Evolutionary conservation across 345 rosid genomes (phyloP).

Genomic region (Pistacia vera): DNA sequence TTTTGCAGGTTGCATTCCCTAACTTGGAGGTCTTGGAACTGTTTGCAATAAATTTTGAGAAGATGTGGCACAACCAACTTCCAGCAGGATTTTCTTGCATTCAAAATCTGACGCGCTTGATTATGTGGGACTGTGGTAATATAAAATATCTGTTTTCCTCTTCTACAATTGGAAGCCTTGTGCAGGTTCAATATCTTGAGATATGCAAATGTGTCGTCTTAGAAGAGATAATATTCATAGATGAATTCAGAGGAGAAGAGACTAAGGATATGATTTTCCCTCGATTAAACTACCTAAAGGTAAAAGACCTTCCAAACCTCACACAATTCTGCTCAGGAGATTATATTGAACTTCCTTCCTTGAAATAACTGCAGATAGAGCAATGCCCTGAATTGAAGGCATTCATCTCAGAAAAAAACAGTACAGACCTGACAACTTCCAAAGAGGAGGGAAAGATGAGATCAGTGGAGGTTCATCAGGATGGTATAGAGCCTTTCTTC

Average conservation of each 20-base stretch:
- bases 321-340: background rate
- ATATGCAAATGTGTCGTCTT: background rate
- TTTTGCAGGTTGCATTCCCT: constrained; percentile 23
- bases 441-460: too few species aligned
- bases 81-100: background rate
- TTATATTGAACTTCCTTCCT: background rate
- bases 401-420: background rate
- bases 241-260: too few species aligned
- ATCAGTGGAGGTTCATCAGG: too few species aligned
- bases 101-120: background rate
- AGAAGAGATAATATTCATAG: background rate
- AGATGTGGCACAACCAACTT: constrained; percentile 9
- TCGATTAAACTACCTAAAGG: background rate
- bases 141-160: background rate
- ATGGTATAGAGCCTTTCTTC: background rate
- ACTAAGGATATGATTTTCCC: background rate
- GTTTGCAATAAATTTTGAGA: background rate
- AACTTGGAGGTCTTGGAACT: constrained; percentile 14
- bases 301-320: constrained; percentile 7
- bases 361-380: background rate
- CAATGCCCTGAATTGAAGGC: constrained; percentile 3
- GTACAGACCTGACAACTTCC: background rate
- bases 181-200: background rate
- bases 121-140: background rate
- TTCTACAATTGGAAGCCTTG: background rate